phyloP scores from a whole-genome alignment of 2,329 filamentous ascomycete genomes.

The Colletotrichum limetticola region DNA sequence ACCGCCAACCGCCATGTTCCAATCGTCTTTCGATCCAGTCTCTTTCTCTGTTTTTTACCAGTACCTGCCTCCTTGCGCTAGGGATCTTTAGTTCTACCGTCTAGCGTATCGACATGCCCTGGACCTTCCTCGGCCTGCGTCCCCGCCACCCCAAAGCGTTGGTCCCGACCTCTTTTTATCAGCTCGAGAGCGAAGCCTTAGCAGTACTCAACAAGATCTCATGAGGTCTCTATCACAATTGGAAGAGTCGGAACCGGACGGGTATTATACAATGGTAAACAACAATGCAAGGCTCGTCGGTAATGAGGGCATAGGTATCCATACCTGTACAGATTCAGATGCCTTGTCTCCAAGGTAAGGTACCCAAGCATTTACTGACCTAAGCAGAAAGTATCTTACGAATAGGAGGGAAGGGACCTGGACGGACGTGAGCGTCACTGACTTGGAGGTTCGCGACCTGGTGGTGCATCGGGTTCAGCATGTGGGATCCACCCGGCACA shows the following conservation, averaged over 20 bases:
- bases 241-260: background rate
- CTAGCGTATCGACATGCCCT: conserved; percentile 22
- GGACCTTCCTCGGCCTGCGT: background rate
- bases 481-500: conserved; percentile 21
- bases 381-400: background rate
- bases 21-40: background rate
- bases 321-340: too few species aligned
- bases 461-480: conserved; percentile 10
- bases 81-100: background rate
- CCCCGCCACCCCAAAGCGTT: background rate
- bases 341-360: too few species aligned
- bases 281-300: too few species aligned
- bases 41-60: background rate
- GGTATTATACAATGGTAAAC: too few species aligned
- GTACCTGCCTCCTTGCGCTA: background rate
- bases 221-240: background rate
- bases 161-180: background rate
- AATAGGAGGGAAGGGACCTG: background rate
- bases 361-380: too few species aligned
- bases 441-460: background rate
- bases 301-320: too few species aligned
- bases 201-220: too few species aligned
- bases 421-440: too few species aligned
- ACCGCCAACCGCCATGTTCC: background rate
- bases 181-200: background rate